Evolutionary conservation across 768 basidiomycete genomes (phyloP), one percentile per base, ranked within the genome.

Genomic region (Crepidotus variabilis): DNA sequence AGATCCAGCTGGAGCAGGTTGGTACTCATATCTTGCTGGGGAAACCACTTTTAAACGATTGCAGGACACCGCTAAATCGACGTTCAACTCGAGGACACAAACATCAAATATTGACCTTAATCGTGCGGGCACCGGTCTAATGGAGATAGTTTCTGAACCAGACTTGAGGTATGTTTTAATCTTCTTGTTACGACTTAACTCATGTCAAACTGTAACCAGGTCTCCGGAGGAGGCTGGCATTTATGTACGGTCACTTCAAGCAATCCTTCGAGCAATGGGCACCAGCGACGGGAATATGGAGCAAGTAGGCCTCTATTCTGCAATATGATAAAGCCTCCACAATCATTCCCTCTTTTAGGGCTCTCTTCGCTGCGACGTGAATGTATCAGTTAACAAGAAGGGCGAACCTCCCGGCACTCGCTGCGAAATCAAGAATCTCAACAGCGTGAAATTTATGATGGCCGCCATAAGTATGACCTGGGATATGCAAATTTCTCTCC

Each of bases 271-370:
- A 16, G 80, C 90, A 14, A 77, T 96, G 2, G 94, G 92, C 0
- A 86, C 92, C 0, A 94, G 93, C 59, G 93, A 96, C 67, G 94
- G 92, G 1, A 95, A 95, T 65, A 98, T 98, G 97, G 97, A 99
- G 63, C 87, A 93, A 70, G 96, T 92, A 62, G 48, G 72, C 47
- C 55, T 36, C 20, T 43, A 46, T 7, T 45, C 22, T 21, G 33
- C 6, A 18, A n/a, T 2, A 28, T 48, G 20, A 21, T 59, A 36
- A 55, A 28, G 55, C 20, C 21, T 9, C 33, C 20, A 43, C 34
- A 36, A n/a, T n/a, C n/a, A n/a, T n/a, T 24, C n/a, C 21, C 43
- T 53, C 18, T 11, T 22, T 32, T 53, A 97, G 94, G 96, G 96
- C 0, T 98, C 95, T 6, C 77, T 98, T 32, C 80, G 97, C 39